These are phyloP conservation scores for Collybia sordida DNA, from an alignment of 768 basidiomycete genomes.

Conservation along the genomic window DNA sequence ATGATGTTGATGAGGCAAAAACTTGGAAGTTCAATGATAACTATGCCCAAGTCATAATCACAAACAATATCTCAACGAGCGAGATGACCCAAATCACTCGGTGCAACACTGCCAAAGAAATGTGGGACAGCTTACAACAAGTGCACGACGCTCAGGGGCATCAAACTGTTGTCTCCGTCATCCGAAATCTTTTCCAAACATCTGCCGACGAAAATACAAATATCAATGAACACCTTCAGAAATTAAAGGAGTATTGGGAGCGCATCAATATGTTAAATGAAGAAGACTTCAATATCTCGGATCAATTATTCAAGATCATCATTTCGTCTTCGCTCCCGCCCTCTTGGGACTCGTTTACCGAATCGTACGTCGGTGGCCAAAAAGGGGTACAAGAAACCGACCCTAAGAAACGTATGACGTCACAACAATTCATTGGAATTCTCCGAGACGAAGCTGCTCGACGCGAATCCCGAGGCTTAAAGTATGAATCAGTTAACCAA, in stretches of 20 bases:
- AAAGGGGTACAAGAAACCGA: background rate
- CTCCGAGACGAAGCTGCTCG: background rate
- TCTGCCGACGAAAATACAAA: background rate
- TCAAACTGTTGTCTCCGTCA: background rate
- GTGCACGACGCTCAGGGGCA: background rate
- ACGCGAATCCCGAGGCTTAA: background rate
- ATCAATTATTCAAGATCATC: conserved; percentile 1
- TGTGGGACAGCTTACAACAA: background rate
- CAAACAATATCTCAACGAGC: background rate
- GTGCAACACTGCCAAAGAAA: background rate
- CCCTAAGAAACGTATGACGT: background rate
- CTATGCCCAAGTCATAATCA: background rate
- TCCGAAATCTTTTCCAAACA: background rate
- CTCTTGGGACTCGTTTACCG: background rate
- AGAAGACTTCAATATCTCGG: background rate
- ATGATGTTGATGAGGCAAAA: background rate
- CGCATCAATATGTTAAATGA: background rate
- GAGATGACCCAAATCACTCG: background rate
- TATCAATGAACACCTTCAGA: background rate
- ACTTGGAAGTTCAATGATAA: background rate
- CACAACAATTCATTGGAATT: background rate
- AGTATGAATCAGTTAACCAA: background rate
- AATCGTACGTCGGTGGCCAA: background rate
- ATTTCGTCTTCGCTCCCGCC: background rate
- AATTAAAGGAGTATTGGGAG: background rate